These are phyloP conservation scores for Hibiscus tridactylites DNA, from an alignment of 345 rosid species.

Conservation along the genomic window DNA sequence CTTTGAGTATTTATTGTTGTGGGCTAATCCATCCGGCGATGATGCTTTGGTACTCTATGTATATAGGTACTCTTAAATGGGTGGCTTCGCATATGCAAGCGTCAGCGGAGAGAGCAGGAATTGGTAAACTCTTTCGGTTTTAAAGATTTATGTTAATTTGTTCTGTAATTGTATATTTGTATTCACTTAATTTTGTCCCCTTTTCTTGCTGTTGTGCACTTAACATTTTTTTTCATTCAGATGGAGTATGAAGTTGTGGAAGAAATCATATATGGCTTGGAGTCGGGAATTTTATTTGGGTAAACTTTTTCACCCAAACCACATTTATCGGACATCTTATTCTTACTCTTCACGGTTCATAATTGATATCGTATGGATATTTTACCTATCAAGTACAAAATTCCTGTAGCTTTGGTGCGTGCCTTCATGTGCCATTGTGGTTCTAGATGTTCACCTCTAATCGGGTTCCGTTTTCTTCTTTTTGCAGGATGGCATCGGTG, in stretches of 20 bases:
- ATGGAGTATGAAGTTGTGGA: slow-evolving; percentile 93
- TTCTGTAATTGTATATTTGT: neutral
- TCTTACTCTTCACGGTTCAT: neutral
- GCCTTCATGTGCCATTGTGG: neutral
- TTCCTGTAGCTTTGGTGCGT: neutral
- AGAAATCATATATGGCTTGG: slow-evolving; percentile 93
- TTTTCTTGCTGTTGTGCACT: neutral
- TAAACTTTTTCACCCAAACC: slow-evolving; percentile 22
- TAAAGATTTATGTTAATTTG: neutral
- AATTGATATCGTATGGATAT: neutral
- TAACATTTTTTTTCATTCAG: slow-evolving; percentile 33
- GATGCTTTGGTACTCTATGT: slow-evolving; percentile 5
- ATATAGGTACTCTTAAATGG: slow-evolving; percentile 70
- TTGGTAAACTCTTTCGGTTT: slow-evolving; percentile 31
- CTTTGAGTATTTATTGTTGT: neutral
- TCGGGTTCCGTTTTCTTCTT: slow-evolving; percentile 5
- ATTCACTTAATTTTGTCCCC: slow-evolving; percentile 6
- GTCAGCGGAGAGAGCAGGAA: slow-evolving; percentile 78
- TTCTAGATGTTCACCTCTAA: neutral
- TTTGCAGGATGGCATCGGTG: slow-evolving; percentile 91
- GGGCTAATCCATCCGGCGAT: slow-evolving; percentile 2
- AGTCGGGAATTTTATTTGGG: slow-evolving; percentile 96
- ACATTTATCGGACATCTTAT: neutral
- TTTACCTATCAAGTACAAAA: neutral
- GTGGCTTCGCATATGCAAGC: slow-evolving; percentile 83